Conservation (phyloP, 306 rosid species). For the Malus asiatica region DNA sequence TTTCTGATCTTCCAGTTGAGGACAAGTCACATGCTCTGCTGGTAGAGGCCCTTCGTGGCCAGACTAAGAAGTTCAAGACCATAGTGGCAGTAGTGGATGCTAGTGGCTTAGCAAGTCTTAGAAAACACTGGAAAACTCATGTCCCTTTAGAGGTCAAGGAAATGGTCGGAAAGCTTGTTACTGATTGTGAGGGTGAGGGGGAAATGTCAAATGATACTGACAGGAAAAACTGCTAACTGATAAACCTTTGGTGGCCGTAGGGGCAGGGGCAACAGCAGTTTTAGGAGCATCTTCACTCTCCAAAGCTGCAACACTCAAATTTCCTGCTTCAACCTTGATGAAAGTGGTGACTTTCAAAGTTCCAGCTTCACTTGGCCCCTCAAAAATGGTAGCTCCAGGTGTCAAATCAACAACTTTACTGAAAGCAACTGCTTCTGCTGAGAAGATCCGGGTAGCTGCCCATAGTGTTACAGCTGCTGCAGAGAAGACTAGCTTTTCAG, state of each 20-base stretch:
- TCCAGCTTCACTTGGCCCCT: constrained; percentile 49
- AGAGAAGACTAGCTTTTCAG: constrained; percentile 70
- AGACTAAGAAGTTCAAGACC: constrained; percentile 57
- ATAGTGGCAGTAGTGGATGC: constrained; percentile 73
- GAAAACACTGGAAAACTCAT: constrained; percentile 71
- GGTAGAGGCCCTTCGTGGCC: constrained; percentile 54
- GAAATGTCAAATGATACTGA: constrained; percentile 28
- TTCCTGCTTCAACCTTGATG: constrained; percentile 6
- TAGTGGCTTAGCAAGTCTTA: constrained; percentile 52
- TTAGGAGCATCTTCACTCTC: constrained; percentile 74
- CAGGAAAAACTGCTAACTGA: constrained; percentile 34
- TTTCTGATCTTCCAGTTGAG: constrained; percentile 53
- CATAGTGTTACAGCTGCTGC: constrained; percentile 64
- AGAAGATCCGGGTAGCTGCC: constrained; percentile 63
- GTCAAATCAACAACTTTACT: constrained; percentile 46
- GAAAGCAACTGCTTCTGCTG: constrained; percentile 65
- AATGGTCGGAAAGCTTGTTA: constrained; percentile 41
- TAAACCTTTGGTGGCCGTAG: constrained; percentile 67
- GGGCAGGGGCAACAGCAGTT: constrained; percentile 80
- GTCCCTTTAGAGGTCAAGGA: constrained; percentile 53
- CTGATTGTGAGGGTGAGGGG: constrained; percentile 31
- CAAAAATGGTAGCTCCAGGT: constrained; percentile 54
- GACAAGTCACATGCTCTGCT: constrained; percentile 60
- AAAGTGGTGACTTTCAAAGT: constrained; percentile 9
- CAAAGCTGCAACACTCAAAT: constrained; percentile 25